Conservation (phyloP, 352 stramenopile species). For the Thraustotheca clavata region DNA sequence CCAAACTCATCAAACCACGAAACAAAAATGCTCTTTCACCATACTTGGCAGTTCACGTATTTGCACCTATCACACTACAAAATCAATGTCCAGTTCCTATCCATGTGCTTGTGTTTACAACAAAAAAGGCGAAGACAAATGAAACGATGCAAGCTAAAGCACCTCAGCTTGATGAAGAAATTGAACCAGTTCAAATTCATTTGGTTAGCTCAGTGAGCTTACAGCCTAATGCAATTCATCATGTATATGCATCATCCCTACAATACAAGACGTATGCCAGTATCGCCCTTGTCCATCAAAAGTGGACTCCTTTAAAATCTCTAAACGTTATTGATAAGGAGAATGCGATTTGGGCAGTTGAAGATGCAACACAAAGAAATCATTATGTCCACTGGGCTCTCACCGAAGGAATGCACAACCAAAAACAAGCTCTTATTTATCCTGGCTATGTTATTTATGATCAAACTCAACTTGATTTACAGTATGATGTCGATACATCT, state of each 20-base stretch:
- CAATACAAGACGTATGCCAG: conserved; percentile 70
- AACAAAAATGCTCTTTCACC: conserved; percentile 29
- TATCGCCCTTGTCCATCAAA: conserved; percentile 66
- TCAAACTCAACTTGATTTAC: background rate
- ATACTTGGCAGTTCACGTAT: conserved; percentile 57
- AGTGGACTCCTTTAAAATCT: conserved; percentile 39
- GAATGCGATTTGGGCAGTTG: background rate
- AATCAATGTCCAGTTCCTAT: conserved; percentile 72
- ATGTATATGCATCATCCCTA: conserved; percentile 60
- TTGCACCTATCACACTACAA: conserved; percentile 57
- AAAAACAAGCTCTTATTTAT: background rate
- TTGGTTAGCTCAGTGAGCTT: conserved; percentile 62
- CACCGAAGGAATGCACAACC: background rate
- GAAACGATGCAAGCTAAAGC: background rate
- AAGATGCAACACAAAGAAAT: background rate
- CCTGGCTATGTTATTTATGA: conserved; percentile 7
- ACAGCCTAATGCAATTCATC: conserved; percentile 31
- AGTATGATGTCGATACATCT: conserved; percentile 6
- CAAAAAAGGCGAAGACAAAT: conserved; percentile 52
- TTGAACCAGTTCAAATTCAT: conserved; percentile 63
- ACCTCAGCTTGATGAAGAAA: conserved; percentile 15
- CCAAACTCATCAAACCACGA: conserved; percentile 47
- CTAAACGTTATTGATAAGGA: background rate
- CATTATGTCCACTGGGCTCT: conserved; percentile 2
- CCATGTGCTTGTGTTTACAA: conserved; percentile 58